Base-by-base conservation (phyloP, 1,139 yeast genomes). In the Meyerozyma carpophila region DNA sequence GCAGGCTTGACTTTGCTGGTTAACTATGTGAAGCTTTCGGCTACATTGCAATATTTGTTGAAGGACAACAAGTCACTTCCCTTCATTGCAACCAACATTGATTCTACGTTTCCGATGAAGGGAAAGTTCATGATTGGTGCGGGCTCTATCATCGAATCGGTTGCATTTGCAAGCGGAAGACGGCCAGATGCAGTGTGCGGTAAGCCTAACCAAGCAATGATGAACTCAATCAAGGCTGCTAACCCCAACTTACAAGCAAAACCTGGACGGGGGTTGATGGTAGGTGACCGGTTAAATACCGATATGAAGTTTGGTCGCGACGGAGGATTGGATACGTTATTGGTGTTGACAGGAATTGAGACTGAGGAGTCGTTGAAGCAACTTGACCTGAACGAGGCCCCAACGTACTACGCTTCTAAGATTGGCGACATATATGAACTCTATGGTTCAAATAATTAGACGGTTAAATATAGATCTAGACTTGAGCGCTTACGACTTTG, bases 201-300 rank as follows among this genome's bases (percentile, higher is more conserved):
- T 42, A 93, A 93, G 61, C 98, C 98, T 14, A 82, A 84, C 45
- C 81, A 79, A 52, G 83, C 85, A 42, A 91, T 93, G 97, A 79
- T 93, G 83, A 87, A 89, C 58, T 83, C 95, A 21, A 87, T 93
- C 59, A 80, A 84, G 50, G 86, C 88, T 8, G 83, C 82, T 41
- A 77, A 81, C 56, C 69, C 67, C 0, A 65, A 59, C 1, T 58
- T 73, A 42, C 60, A 65, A 20, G 67, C 79, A 34, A 79, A 81
- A 47, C 84, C 88, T 36, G 57, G 68, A 11, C 74, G 79, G 46
- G 85, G 96, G 8, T 76, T 93, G 52, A 93, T 93, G 98, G 80
- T 93, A 50, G 99, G 99, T 26, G 99, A 93, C 62, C 76, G 98
- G 50, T 73, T 93, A 48, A 91, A 93, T 61, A 93, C 99, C 1